A percentile compares a stretch with the other conserved stretches of the same genome.
These are phyloP conservation scores for Inosperma sp. DNA, from an alignment of 768 basidiomycete species.

Conservation along the genomic window DNA sequence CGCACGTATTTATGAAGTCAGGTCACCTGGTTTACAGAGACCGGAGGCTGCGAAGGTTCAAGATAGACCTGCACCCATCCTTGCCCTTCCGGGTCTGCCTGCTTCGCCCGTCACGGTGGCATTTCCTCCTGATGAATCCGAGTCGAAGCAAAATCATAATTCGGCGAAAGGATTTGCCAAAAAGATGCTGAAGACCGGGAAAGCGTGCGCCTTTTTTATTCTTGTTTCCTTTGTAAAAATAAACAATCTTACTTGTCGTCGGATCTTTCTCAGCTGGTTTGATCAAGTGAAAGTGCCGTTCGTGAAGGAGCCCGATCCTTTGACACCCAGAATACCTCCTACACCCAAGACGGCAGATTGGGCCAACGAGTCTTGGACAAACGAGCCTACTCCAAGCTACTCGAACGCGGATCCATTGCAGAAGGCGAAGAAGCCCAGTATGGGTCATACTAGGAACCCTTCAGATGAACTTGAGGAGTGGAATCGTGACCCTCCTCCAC, in stretches of 20 bases:
- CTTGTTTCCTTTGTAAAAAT: background rate
- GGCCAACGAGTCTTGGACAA: slow-evolving; percentile 12
- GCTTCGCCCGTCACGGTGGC: slow-evolving; percentile 11
- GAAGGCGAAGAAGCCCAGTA: slow-evolving; percentile 2
- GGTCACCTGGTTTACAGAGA: slow-evolving; percentile 12
- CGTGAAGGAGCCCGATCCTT: slow-evolving; percentile 15
- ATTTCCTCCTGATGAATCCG: slow-evolving; percentile 17
- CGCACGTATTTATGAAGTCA: slow-evolving; percentile 21
- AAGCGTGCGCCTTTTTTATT: background rate
- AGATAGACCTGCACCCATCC: slow-evolving; percentile 24
- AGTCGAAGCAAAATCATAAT: slow-evolving; percentile 12
- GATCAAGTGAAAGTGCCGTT: slow-evolving; percentile 20
- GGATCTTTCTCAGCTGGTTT: background rate
- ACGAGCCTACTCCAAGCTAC: background rate
- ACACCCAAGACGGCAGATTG: slow-evolving; percentile 23
- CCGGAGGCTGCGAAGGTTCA: slow-evolving; percentile 15
- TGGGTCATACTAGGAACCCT: slow-evolving; percentile 4
- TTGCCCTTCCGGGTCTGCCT: slow-evolving; percentile 24
- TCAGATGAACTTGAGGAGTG: slow-evolving; percentile 15
- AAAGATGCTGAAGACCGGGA: slow-evolving; percentile 10
- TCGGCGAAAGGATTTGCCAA: slow-evolving; percentile 16
- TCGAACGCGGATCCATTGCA: slow-evolving; percentile 1
- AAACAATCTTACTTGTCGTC: background rate
- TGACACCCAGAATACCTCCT: slow-evolving; percentile 19
- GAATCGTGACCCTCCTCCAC: slow-evolving; percentile 20